phyloP scores from a whole-genome alignment of 2,329 filamentous ascomycete species.

The Ophiostoma fasciatum region DNA sequence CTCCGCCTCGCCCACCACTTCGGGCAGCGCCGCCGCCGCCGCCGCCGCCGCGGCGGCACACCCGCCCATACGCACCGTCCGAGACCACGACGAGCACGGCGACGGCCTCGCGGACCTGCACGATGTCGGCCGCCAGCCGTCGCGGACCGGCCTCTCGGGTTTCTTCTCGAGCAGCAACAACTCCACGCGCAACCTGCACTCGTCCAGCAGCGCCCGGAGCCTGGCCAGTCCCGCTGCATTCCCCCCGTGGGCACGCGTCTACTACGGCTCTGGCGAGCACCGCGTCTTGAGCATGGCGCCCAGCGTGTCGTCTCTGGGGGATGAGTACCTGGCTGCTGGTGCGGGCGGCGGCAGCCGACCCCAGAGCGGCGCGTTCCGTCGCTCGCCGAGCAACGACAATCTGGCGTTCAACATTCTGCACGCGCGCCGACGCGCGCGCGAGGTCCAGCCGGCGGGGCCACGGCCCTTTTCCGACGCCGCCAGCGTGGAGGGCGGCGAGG shows the following conservation, averaged over 20 bases:
- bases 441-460: slow-evolving; percentile 16
- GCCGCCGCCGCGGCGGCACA: slow-evolving; percentile 18
- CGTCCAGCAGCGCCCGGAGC: slow-evolving; percentile 31
- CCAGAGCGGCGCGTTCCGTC: slow-evolving; percentile 26
- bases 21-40: slow-evolving; percentile 15
- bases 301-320: slow-evolving; percentile 21
- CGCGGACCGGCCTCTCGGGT: slow-evolving; percentile 36
- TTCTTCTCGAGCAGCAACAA: slow-evolving; percentile 28
- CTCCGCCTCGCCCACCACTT: slow-evolving; percentile 1
- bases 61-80: slow-evolving; percentile 27
- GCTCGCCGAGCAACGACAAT: slow-evolving; percentile 36
- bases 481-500: slow-evolving; percentile 31
- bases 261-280: slow-evolving; percentile 54
- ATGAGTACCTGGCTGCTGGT: slow-evolving; percentile 3
- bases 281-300: slow-evolving; percentile 34
- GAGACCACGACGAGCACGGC: slow-evolving; percentile 47
- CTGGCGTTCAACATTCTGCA: slow-evolving; percentile 30
- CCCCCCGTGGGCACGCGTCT: slow-evolving; percentile 47
- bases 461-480: slow-evolving; percentile 17
- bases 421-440: slow-evolving; percentile 28
- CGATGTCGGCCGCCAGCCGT: slow-evolving; percentile 35
- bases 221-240: slow-evolving; percentile 29
- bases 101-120: slow-evolving; percentile 48
- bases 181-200: slow-evolving; percentile 35
- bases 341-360: slow-evolving; percentile 35